Conservation (phyloP, 2,329 filamentous ascomycete species). For the Albifimbria verrucaria region DNA sequence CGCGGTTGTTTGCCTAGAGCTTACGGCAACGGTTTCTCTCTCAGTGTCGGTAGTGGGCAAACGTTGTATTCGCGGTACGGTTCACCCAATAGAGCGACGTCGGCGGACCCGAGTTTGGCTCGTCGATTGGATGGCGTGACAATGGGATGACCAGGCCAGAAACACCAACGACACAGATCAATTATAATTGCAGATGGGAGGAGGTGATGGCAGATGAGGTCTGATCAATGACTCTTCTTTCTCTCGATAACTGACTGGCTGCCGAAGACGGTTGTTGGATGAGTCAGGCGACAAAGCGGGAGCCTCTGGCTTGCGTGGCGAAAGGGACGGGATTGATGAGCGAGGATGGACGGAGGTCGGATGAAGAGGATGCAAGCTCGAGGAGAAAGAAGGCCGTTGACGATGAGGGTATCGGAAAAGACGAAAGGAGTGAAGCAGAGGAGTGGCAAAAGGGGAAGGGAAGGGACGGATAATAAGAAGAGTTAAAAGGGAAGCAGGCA, state of each 20-base stretch:
- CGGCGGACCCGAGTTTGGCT: slow-evolving; percentile 15
- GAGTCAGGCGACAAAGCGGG: slow-evolving; percentile 14
- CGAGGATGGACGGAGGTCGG: slow-evolving; percentile 13
- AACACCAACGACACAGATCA: neutral
- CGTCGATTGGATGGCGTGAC: neutral
- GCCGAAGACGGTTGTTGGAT: slow-evolving; percentile 11
- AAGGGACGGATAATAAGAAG: neutral
- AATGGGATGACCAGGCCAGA: neutral
- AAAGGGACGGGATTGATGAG: slow-evolving; percentile 13
- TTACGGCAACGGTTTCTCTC: neutral
- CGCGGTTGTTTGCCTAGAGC: neutral
- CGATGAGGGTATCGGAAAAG: slow-evolving; percentile 18
- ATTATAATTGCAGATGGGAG: neutral
- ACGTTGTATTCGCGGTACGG: neutral
- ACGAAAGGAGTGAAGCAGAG: slow-evolving; percentile 6
- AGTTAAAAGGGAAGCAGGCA: neutral
- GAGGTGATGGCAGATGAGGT: slow-evolving; percentile 17
- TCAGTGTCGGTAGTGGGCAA: neutral
- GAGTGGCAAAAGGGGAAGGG: slow-evolving; percentile 12
- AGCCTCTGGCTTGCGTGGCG: slow-evolving; percentile 19
- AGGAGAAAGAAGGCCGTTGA: slow-evolving; percentile 33
- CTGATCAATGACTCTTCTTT: slow-evolving; percentile 26
- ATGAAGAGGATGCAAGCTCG: slow-evolving; percentile 28
- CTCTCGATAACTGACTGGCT: slow-evolving; percentile 23
- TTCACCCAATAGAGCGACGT: neutral